Percentiles rank a stretch among this genome's conserved stretches.
These are phyloP conservation scores for Cubamyces lactineus DNA, from an alignment of 768 basidiomycete species.

Conservation along the genomic window DNA sequence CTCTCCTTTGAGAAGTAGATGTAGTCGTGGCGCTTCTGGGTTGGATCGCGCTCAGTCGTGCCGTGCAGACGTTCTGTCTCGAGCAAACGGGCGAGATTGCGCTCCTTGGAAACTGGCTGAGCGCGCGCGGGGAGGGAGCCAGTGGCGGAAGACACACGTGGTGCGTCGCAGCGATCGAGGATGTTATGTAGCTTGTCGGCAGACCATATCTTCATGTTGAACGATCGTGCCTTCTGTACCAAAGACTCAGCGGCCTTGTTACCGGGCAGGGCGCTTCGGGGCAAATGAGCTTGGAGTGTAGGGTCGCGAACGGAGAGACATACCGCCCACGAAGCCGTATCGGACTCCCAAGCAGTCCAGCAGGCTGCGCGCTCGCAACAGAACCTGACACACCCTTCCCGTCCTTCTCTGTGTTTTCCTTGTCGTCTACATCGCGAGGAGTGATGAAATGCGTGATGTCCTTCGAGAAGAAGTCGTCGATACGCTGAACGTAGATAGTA, in stretches of 20 bases:
- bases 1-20: constrained; percentile 79
- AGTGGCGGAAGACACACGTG: constrained; percentile 33
- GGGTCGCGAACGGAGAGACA: constrained; percentile 22
- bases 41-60: constrained; percentile 87
- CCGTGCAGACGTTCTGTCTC: constrained; percentile 87
- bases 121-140: constrained; percentile 35
- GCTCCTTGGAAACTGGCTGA: constrained; percentile 38
- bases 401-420: constrained; percentile 74
- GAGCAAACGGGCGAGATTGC: constrained; percentile 61
- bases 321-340: constrained; percentile 64
- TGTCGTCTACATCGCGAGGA: constrained; percentile 48
- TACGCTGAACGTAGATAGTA: constrained; percentile 49
- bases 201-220: constrained; percentile 88
- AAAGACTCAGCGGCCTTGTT: constrained; percentile 45
- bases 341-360: constrained; percentile 59
- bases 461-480: constrained; percentile 88
- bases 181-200: constrained; percentile 72
- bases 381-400: constrained; percentile 30
- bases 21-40: constrained; percentile 84
- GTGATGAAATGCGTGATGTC: constrained; percentile 89
- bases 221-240: constrained; percentile 65
- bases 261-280: constrained; percentile 21
- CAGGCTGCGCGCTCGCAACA: constrained; percentile 33
- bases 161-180: constrained; percentile 62
- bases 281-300: background rate